Percentiles rank a stretch among this genome's conserved stretches.
Evolutionary conservation across 2,329 filamentous ascomycete genomes (phyloP).

Genomic region (Aschersonia sp.): DNA sequence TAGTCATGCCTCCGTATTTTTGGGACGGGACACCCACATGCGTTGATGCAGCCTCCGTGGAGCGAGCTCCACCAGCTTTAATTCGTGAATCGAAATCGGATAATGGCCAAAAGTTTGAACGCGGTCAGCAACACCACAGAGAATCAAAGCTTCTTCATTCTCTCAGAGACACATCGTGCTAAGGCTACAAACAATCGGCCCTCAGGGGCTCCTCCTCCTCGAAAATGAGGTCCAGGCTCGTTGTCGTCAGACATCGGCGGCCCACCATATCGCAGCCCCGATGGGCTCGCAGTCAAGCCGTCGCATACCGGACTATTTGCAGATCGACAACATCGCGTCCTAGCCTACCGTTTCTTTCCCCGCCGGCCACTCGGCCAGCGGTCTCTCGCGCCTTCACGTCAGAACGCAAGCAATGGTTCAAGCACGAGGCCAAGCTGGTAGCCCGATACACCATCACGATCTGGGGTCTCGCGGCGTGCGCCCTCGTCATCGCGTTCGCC

Average conservation of each 20-base stretch:
- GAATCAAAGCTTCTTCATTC: too few species aligned
- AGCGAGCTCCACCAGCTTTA: too few species aligned
- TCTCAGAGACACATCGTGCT: too few species aligned
- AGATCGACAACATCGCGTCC: slow-evolving; percentile 17
- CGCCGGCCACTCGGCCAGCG: slow-evolving; percentile 32
- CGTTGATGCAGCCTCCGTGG: too few species aligned
- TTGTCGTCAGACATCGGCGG: slow-evolving; percentile 14
- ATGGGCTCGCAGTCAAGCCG: slow-evolving; percentile 11
- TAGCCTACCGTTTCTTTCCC: slow-evolving; percentile 32
- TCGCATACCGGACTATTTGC: slow-evolving; percentile 14
- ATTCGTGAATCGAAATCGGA: neutral
- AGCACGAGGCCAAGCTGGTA: slow-evolving; percentile 54
- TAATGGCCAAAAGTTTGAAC: neutral
- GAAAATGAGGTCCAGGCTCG: slow-evolving; percentile 24
- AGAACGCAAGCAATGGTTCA: slow-evolving; percentile 55
- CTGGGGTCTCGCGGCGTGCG: slow-evolving; percentile 47
- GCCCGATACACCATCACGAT: slow-evolving; percentile 52
- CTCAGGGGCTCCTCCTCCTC: slow-evolving; percentile 2
- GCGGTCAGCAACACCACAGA: too few species aligned
- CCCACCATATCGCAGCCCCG: slow-evolving; percentile 2
- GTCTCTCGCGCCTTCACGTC: slow-evolving; percentile 66
- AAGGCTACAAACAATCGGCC: neutral
- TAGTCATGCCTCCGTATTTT: neutral
- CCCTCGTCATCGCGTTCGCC: slow-evolving; percentile 47
- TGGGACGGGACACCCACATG: too few species aligned